Evolutionary conservation across 768 basidiomycete species (phyloP).

Genomic region (Lentinus tigrinus): DNA sequence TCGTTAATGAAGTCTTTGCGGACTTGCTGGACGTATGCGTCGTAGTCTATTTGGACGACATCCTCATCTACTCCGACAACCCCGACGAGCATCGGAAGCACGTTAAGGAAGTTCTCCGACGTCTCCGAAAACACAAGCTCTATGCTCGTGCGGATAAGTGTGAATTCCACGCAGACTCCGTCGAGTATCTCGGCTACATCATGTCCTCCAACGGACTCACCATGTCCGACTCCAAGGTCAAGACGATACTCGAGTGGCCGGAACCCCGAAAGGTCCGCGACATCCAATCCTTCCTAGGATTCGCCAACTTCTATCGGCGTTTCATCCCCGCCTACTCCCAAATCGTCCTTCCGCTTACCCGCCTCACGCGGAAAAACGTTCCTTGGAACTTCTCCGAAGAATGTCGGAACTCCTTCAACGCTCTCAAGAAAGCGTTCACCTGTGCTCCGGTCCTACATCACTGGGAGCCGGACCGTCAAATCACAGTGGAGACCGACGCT

Average conservation of each 20-base stretch:
- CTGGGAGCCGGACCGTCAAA: slow-evolving; percentile 17
- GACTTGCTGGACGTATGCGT: slow-evolving; percentile 24
- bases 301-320: slow-evolving; percentile 31
- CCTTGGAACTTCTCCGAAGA: slow-evolving; percentile 18
- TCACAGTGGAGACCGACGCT: slow-evolving; percentile 20
- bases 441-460: slow-evolving; percentile 21
- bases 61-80: slow-evolving; percentile 20
- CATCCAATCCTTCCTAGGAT: slow-evolving; percentile 31
- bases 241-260: slow-evolving; percentile 33
- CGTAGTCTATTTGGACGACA: slow-evolving; percentile 20
- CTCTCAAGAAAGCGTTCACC: slow-evolving; percentile 25
- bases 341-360: slow-evolving; percentile 18
- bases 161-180: slow-evolving; percentile 34
- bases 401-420: slow-evolving; percentile 27
- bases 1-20: slow-evolving; percentile 14
- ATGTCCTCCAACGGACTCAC: slow-evolving; percentile 29
- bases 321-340: slow-evolving; percentile 34
- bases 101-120: slow-evolving; percentile 17
- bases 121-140: slow-evolving; percentile 31
- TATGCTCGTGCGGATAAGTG: slow-evolving; percentile 32
- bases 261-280: slow-evolving; percentile 22
- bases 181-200: slow-evolving; percentile 44
- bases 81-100: slow-evolving; percentile 20
- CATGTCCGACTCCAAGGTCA: slow-evolving; percentile 43
- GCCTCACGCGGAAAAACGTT: slow-evolving; percentile 28